Conservation (phyloP, 176 grass and related monocot species). For the Elaeis guineensis region DNA sequence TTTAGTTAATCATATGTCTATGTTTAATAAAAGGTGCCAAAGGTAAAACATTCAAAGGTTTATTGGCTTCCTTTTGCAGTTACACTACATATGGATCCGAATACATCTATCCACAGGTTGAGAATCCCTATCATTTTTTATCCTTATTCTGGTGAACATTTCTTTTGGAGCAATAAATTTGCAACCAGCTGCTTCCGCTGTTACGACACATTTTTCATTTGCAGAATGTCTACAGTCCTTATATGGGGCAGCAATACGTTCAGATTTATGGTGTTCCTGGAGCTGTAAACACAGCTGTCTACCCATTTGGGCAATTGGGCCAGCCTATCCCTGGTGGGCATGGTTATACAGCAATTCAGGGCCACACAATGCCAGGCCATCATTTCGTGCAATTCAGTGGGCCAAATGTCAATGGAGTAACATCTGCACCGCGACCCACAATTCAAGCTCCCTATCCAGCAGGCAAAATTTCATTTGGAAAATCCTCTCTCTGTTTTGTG, state of each 20-base stretch:
- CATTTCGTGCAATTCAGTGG: slow-evolving; percentile 64
- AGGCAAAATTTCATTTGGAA: slow-evolving; percentile 29
- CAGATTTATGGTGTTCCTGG: slow-evolving; percentile 65
- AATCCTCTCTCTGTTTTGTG: not conserved
- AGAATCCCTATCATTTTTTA: slow-evolving; percentile 16
- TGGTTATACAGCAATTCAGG: slow-evolving; percentile 46
- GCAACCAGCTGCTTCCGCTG: not conserved
- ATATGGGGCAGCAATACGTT: slow-evolving; percentile 63
- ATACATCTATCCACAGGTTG: slow-evolving; percentile 88
- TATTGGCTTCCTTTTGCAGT: slow-evolving; percentile 58
- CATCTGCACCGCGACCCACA: slow-evolving; percentile 41
- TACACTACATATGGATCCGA: slow-evolving; percentile 72
- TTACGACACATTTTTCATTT: slow-evolving; percentile 11
- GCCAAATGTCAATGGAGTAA: slow-evolving; percentile 44
- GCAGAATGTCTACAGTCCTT: slow-evolving; percentile 73
- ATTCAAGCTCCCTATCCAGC: slow-evolving; percentile 75
- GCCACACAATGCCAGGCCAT: slow-evolving; percentile 64
- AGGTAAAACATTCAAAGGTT: slow-evolving; percentile 24
- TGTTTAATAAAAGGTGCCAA: slow-evolving; percentile 19
- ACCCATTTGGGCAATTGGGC: slow-evolving; percentile 57
- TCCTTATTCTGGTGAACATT: not conserved
- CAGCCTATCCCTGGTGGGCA: slow-evolving; percentile 48
- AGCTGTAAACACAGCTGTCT: slow-evolving; percentile 48
- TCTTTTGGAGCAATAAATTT: not conserved
- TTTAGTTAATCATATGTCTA: not conserved